Conservation (phyloP, 2,329 filamentous ascomycete species). For the Neonectria punicea region DNA sequence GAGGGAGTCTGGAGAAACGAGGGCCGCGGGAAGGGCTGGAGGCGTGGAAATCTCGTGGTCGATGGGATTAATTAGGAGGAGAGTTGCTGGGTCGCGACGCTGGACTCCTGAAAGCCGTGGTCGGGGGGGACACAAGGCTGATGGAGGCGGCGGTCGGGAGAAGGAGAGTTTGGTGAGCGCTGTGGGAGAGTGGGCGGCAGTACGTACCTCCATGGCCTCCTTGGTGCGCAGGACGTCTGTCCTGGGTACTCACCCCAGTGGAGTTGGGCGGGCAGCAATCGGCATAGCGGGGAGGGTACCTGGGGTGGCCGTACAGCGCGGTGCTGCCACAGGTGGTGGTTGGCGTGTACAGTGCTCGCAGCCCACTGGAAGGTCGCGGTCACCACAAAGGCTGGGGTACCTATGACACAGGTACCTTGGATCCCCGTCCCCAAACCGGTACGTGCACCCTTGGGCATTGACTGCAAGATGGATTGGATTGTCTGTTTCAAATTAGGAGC, state of each 20-base stretch:
- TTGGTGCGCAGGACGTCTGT: slow-evolving; percentile 9
- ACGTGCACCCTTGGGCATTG: slow-evolving; percentile 27
- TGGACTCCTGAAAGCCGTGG: slow-evolving; percentile 16
- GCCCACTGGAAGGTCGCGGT: not conserved
- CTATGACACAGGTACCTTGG: slow-evolving; percentile 13
- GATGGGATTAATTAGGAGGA: slow-evolving; percentile 7
- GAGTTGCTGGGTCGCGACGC: slow-evolving; percentile 13
- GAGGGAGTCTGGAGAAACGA: slow-evolving; percentile 4
- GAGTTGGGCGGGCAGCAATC: slow-evolving; percentile 13
- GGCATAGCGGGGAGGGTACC: slow-evolving; percentile 9
- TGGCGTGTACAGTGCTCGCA: not conserved
- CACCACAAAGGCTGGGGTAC: slow-evolving; percentile 8
- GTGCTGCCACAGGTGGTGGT: not conserved
- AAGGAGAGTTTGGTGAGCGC: slow-evolving; percentile 14
- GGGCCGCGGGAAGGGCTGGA: not conserved
- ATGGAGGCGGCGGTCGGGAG: slow-evolving; percentile 25
- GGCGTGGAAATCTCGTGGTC: not conserved
- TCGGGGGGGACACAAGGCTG: slow-evolving; percentile 22
- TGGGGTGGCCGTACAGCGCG: not conserved
- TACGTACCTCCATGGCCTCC: not conserved
- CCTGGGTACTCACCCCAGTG: not conserved
- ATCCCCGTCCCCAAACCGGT: slow-evolving; percentile 7
- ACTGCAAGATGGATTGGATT: slow-evolving; percentile 25
- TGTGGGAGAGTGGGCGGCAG: slow-evolving; percentile 15
- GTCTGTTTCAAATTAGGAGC: slow-evolving; percentile 44